phyloP scores from a whole-genome alignment of 179 eudicot genomes.

The Beta corolliflora region DNA sequence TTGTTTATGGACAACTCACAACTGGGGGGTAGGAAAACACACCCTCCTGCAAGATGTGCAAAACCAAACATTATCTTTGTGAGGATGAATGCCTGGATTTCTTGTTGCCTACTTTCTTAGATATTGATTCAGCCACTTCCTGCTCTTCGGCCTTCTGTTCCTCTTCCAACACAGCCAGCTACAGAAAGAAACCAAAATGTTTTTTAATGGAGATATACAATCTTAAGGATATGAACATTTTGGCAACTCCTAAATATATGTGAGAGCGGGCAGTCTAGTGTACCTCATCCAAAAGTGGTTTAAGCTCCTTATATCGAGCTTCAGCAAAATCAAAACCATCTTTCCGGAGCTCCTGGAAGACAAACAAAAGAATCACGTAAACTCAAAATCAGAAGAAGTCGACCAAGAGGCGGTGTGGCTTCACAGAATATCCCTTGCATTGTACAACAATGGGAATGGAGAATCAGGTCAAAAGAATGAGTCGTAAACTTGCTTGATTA shows the following conservation, averaged over 20 bases:
- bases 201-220: neutral
- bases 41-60: neutral
- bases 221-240: neutral
- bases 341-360: constrained; percentile 82
- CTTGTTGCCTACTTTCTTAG: constrained; percentile 67
- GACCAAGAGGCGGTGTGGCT: neutral
- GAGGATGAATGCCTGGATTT: constrained; percentile 50
- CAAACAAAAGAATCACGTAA: neutral
- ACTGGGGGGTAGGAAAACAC: neutral
- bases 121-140: constrained; percentile 66
- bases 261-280: neutral
- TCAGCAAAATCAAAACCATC: constrained; percentile 99
- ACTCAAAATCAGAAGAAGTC: neutral
- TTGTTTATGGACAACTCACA: constrained; percentile 3
- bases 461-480: neutral
- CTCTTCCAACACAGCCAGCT: constrained; percentile 88
- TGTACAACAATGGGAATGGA: neutral
- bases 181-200: constrained; percentile 6
- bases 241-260: neutral
- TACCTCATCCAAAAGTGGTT: constrained; percentile 95
- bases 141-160: constrained; percentile 97
- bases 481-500: neutral
- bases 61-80: constrained; percentile 26
- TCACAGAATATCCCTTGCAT: neutral
- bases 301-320: constrained; percentile 84